A percentile compares a stretch with the other conserved stretches of the same genome.
Evolutionary conservation across 371 early-diverging fungal species (phyloP).

Genomic region (Mucor irregularis): DNA sequence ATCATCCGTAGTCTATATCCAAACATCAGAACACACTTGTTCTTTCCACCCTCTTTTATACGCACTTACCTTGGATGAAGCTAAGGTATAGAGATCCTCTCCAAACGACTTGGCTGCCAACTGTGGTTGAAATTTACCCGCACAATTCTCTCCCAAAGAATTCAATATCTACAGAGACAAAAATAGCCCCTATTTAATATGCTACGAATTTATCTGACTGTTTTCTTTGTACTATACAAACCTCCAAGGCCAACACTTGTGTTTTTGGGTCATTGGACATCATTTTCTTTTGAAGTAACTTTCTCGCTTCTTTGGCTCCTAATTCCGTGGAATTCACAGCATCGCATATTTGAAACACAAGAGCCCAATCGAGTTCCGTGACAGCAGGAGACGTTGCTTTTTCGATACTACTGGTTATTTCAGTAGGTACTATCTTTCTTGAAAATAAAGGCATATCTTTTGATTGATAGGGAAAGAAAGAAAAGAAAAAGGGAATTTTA

Average conservation of each 20-base stretch:
- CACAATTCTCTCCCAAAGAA: constrained; percentile 46
- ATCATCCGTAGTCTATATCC: constrained; percentile 29
- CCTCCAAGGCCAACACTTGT: constrained; percentile 43
- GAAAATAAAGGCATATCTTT: constrained; percentile 40
- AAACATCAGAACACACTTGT: neutral
- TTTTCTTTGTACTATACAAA: neutral
- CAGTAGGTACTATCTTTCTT: constrained; percentile 43
- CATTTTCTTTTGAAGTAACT: constrained; percentile 53
- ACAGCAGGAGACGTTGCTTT: constrained; percentile 27
- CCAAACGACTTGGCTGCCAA: constrained; percentile 45
- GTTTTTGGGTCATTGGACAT: constrained; percentile 29
- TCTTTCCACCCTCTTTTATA: neutral
- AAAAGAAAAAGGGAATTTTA: constrained; percentile 4
- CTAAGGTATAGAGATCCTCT: constrained; percentile 37
- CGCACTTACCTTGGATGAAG: constrained; percentile 29
- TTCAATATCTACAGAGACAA: constrained; percentile 33
- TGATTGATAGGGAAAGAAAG: neutral
- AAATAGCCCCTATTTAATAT: too few species aligned
- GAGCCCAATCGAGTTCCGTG: constrained; percentile 42
- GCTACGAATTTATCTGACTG: neutral
- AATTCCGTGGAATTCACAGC: constrained; percentile 38
- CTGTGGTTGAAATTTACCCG: constrained; percentile 31
- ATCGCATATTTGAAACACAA: constrained; percentile 46
- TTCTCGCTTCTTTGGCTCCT: constrained; percentile 54
- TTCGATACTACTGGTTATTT: constrained; percentile 39